Evolutionary conservation across 2,329 filamentous ascomycete species (phyloP), one percentile per base, ranked within the genome.

Genomic region (Aspergillus sp.): DNA sequence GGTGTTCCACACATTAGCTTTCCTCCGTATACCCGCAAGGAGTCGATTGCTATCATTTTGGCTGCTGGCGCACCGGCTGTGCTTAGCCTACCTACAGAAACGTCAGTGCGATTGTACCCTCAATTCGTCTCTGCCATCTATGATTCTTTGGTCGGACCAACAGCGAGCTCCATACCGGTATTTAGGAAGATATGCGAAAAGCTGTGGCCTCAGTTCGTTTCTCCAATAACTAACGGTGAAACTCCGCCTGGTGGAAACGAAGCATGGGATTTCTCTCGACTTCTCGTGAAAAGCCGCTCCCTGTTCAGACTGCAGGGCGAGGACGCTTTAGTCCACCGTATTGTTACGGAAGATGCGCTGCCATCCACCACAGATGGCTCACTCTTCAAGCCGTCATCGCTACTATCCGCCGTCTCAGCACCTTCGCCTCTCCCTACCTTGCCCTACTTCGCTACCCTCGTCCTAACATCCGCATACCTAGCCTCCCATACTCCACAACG

Each of bases 161-260:
- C 91, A 3, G 89, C 89, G 1, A 87, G 92, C 50, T 92, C 93
- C 39, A 81, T 98, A 14, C 82, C 89, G 1, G 84, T 85, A 11
- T 92, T 96, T 64, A 82, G 80, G 3, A 83, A 84, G 37, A 85
- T 89, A 50, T 92, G 90, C 68, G 75, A 84, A 49, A 84, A 87
- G 44, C 82, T 98, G 19, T 99, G 95, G 95, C 87, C 88, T 11
- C 84, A 87, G 4, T 98, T 99, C 73, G 87, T 90, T 1, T 83
- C 85, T 6, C 93, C 93, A 0, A 84, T 98, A 23, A 75, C 87
- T 1, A 84, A 87, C 1, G 89, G 89, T n/a, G 87, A 89, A 58
- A 55, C 62, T 0, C 71, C 76, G 1, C 75, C 73, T 4, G 74
- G 74, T 5, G 62, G 64, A 25, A 67, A 60, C 39, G 8, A 89